phyloP scores from a whole-genome alignment of 2,329 filamentous ascomycete species.

The Aureobasidium pullulans region DNA sequence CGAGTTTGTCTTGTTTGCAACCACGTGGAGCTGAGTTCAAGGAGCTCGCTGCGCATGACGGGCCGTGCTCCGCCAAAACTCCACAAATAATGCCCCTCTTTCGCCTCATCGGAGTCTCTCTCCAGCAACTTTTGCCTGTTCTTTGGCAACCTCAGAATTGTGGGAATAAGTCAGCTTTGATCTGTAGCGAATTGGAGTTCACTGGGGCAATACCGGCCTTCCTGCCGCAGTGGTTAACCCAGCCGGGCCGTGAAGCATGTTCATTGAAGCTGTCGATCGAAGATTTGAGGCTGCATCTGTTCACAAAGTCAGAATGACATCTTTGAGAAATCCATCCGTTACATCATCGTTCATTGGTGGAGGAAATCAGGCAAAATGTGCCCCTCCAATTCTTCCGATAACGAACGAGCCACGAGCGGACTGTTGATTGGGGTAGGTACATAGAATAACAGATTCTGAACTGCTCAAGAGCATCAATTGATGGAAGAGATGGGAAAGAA shows the following conservation, averaged over 20 bases:
- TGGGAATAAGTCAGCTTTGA: background rate
- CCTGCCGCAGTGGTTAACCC: background rate
- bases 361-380: constrained; percentile 7
- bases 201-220: background rate
- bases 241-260: background rate
- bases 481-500: background rate
- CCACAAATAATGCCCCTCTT: background rate
- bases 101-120: background rate
- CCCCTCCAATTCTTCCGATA: constrained; percentile 7
- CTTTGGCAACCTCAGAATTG: background rate
- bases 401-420: background rate
- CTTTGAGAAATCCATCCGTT: background rate
- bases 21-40: background rate
- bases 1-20: background rate
- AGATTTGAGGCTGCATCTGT: background rate
- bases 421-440: background rate
- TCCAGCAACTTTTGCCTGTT: background rate
- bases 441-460: background rate
- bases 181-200: background rate
- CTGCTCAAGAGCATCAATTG: background rate
- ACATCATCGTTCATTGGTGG: constrained; percentile 11
- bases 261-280: constrained; percentile 1
- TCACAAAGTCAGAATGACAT: background rate
- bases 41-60: background rate
- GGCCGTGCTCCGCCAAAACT: background rate